phyloP scores from a whole-genome alignment of 2,329 filamentous ascomycete genomes.

The Fusarium nurragi region DNA sequence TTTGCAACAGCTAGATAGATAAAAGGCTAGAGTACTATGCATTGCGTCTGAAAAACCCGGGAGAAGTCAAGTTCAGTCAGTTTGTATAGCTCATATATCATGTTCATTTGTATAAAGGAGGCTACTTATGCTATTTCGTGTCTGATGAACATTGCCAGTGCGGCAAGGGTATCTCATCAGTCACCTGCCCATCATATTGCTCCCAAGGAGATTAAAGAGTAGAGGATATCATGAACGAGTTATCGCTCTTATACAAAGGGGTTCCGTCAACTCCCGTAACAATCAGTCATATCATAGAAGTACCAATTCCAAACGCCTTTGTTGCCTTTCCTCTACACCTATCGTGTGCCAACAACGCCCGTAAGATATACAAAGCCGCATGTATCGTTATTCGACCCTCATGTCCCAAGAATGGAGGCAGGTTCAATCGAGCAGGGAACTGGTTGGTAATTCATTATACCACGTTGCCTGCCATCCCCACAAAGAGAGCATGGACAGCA shows the following conservation, averaged over 20 bases:
- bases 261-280: slow-evolving; percentile 21
- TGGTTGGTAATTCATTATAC: slow-evolving; percentile 50
- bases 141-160: slow-evolving; percentile 23
- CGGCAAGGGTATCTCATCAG: slow-evolving; percentile 37
- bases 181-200: slow-evolving; percentile 12
- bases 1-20: slow-evolving; percentile 2
- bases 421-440: slow-evolving; percentile 11
- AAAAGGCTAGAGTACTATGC: slow-evolving; percentile 1
- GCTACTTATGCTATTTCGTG: slow-evolving; percentile 8
- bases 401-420: neutral
- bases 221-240: slow-evolving; percentile 10
- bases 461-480: slow-evolving; percentile 89
- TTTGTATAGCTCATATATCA: slow-evolving; percentile 19
- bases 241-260: slow-evolving; percentile 13
- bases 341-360: slow-evolving; percentile 5
- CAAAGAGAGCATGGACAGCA: slow-evolving; percentile 90
- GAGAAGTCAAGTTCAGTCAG: neutral
- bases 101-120: slow-evolving; percentile 21
- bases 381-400: slow-evolving; percentile 13
- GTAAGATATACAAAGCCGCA: slow-evolving; percentile 27
- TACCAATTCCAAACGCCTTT: slow-evolving; percentile 34
- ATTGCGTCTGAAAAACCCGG: neutral
- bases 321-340: slow-evolving; percentile 27
- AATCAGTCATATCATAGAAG: slow-evolving; percentile 1
- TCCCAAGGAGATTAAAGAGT: slow-evolving; percentile 15